phyloP scores from a whole-genome alignment of 441 rosid genomes.

The Bocquillonia castaneifolia region DNA sequence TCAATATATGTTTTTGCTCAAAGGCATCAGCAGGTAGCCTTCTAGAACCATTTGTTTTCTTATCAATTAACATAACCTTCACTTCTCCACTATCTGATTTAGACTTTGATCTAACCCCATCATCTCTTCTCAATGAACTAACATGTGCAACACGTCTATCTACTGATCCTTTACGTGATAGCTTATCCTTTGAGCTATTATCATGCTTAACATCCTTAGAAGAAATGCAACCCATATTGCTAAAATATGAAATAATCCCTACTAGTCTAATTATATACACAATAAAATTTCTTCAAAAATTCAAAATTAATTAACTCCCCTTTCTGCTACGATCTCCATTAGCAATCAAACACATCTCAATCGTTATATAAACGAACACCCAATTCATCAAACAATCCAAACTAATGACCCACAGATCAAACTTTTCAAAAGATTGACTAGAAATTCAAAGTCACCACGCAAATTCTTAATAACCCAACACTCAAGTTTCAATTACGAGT shows the following conservation, averaged over 20 bases:
- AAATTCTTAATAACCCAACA: conserved; percentile 20
- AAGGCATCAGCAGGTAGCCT: conserved; percentile 39
- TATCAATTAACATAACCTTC: conserved; percentile 49
- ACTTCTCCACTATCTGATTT: conserved; percentile 40
- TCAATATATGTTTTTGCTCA: conserved; percentile 17
- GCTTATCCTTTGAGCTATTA: conserved; percentile 44
- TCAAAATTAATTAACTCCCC: conserved; percentile 6
- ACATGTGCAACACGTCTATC: conserved; percentile 45
- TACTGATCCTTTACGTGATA: conserved; percentile 43
- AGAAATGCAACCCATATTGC: conserved; percentile 70
- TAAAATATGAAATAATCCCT: background rate
- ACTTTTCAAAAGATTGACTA: conserved; percentile 2
- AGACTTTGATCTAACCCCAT: conserved; percentile 36
- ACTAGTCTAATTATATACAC: background rate
- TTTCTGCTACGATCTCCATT: background rate
- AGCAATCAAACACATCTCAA: conserved; percentile 1
- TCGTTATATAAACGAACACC: conserved; percentile 2
- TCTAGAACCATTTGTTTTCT: conserved; percentile 43
- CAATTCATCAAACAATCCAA: conserved; percentile 24
- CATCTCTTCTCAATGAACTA: conserved; percentile 53
- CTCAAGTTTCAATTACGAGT: conserved; percentile 8
- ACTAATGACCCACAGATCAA: conserved; percentile 8
- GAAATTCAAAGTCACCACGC: conserved; percentile 27
- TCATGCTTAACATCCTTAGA: conserved; percentile 48
- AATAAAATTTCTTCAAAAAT: conserved; percentile 8